phyloP scores from a whole-genome alignment of 768 basidiomycete genomes.

The Naganishia onofrii region DNA sequence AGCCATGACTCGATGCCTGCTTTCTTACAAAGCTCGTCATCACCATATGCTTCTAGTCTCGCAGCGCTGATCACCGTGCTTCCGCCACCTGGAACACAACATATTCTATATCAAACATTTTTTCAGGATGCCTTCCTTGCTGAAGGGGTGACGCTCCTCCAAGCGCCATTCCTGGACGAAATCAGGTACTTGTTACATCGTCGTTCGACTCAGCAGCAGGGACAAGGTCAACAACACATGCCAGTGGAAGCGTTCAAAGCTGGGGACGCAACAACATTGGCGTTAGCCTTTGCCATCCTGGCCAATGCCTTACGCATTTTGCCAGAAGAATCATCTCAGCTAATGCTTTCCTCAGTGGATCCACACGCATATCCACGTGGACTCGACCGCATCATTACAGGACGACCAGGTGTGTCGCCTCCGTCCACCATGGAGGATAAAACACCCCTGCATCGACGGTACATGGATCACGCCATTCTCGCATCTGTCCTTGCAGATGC shows the following conservation, averaged over 20 bases:
- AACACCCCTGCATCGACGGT: slow-evolving; percentile 44
- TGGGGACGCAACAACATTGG: slow-evolving; percentile 46
- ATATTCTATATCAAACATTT: slow-evolving; percentile 43
- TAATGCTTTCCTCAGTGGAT: slow-evolving; percentile 37
- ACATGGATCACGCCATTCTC: slow-evolving; percentile 42
- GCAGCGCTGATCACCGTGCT: slow-evolving; percentile 35
- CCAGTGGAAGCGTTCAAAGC: slow-evolving; percentile 28
- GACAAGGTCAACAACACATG: neutral
- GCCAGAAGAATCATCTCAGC: slow-evolving; percentile 41
- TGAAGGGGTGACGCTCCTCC: slow-evolving; percentile 42
- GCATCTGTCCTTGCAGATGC: slow-evolving; percentile 40
- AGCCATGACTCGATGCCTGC: slow-evolving; percentile 6
- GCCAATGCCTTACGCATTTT: slow-evolving; percentile 40
- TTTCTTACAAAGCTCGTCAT: neutral
- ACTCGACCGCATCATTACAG: slow-evolving; percentile 34
- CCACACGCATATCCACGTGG: slow-evolving; percentile 28
- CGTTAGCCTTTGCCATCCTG: slow-evolving; percentile 41
- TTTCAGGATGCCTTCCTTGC: slow-evolving; percentile 42
- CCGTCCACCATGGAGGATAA: slow-evolving; percentile 33
- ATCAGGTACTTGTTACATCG: slow-evolving; percentile 36
- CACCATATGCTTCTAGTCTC: slow-evolving; percentile 37
- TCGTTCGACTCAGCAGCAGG: slow-evolving; percentile 15
- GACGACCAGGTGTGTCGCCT: slow-evolving; percentile 14
- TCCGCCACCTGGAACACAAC: slow-evolving; percentile 39
- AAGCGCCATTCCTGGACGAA: slow-evolving; percentile 42